Base-by-base conservation (phyloP, 225 moss, liverwort and hornwort species). In the Sphagnum tenellum region DNA sequence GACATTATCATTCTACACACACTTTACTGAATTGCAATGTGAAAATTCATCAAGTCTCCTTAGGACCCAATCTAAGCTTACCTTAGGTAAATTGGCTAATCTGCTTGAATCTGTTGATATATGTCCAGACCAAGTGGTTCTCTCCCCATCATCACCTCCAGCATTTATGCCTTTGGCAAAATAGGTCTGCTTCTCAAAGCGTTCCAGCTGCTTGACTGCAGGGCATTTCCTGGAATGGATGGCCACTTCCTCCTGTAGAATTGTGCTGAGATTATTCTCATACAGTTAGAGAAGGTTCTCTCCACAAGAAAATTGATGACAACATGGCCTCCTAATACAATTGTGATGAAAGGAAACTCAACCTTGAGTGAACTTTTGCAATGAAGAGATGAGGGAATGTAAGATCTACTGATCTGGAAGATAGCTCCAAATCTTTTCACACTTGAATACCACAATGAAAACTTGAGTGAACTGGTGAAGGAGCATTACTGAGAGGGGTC, bases 401-500 rank as follows among this genome's bases (percentile, higher is more conserved):
- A 29, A 29, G 29, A 29, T 29, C 29, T 29, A 29, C 29, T 29
- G 29, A 29, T 29, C 29, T 29, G 29, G 29, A 29, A 29, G 29
- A 29, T 1, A 29, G 29, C 1, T 29, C 29, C 29, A 29, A 29
- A 29, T 29, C 29, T 29, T 29, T 29, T 29, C 29, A 29, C 29
- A 29, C 29, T 29, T 0, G 29, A 29, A 73, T 46, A 54, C 49
- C 44, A 48, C 68, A 62, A 53, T 63, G 52, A 12, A 63, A 45
- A 58, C 2, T 45, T 46, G 8, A 61, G 49, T 51, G 29, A 29
- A 29, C 29, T 29, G 29, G 29, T 57, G 6, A 71, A 50, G 50
- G 59, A 57, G 75, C 44, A 88, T 47, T 85, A 94, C 90, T 98
- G 90, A 5, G 93, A 93, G 66, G 92, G 86, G 78, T 98, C 98